Conservation (phyloP, 108 stramenopile genomes). For the Tribonema minus region DNA sequence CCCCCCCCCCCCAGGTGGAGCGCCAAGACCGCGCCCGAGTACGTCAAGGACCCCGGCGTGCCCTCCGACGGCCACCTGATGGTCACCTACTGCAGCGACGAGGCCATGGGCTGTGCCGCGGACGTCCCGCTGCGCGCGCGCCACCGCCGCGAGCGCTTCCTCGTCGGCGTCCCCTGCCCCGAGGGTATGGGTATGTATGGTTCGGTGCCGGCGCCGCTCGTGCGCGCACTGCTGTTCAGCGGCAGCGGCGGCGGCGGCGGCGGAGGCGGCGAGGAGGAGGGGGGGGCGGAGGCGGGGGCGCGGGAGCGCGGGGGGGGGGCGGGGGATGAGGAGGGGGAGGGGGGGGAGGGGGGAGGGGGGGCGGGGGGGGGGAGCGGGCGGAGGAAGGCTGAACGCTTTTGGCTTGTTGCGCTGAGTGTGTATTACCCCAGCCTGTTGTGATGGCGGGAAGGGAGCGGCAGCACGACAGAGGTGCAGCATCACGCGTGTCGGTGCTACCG, state of each 20-base stretch:
- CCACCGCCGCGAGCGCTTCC: neutral
- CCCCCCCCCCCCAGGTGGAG: conserved; percentile 13
- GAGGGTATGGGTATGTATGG: conserved; percentile 3
- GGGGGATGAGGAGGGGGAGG: no score
- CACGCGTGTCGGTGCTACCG: no score
- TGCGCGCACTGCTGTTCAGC: no score
- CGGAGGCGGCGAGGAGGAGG: no score
- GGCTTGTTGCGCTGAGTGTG: no score
- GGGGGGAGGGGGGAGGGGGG: neutral
- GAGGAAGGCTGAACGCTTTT: conserved; percentile 2
- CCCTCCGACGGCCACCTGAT: conserved; percentile 14
- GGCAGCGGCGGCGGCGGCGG: no score
- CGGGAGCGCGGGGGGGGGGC: neutral
- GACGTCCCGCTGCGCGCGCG: neutral
- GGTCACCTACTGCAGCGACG: conserved; percentile 16
- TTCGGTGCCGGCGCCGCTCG: neutral
- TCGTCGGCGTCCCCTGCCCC: conserved; percentile 6
- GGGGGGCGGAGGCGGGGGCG: neutral
- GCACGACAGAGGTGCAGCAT: no score
- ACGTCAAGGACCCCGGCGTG: neutral
- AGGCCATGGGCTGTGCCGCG: conserved; percentile 20
- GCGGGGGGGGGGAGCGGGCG: neutral
- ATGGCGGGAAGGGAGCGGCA: no score
- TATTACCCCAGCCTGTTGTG: no score
- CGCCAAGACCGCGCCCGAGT: neutral